Conservation (phyloP, 768 basidiomycete genomes). For the Hysterangium stoloniferum region DNA sequence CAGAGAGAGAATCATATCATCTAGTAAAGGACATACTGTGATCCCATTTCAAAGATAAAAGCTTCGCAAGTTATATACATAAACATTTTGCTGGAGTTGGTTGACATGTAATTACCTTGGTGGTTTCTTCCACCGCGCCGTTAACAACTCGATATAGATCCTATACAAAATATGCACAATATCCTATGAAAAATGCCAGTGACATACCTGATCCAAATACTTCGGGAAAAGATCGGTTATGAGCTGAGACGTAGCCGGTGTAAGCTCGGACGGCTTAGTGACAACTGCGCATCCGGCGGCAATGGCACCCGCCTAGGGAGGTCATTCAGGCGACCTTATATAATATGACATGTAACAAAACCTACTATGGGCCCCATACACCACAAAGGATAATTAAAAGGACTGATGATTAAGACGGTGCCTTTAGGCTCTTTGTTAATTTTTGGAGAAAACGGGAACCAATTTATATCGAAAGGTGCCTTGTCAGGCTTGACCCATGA, state of each 20-base stretch:
- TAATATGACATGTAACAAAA: not conserved
- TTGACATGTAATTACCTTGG: not conserved
- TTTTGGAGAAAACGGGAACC: slow-evolving; percentile 15
- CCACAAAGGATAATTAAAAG: slow-evolving; percentile 19
- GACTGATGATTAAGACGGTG: slow-evolving; percentile 17
- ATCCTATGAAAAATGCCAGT: not conserved
- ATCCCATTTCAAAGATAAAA: slow-evolving; percentile 65
- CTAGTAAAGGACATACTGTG: slow-evolving; percentile 34
- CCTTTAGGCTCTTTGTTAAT: slow-evolving; percentile 22
- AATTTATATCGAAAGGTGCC: slow-evolving; percentile 16
- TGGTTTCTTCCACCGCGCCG: slow-evolving; percentile 15
- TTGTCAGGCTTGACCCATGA: slow-evolving; percentile 22
- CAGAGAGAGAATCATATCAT: slow-evolving; percentile 11
- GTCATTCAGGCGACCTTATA: no score
- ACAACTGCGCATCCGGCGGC: slow-evolving; percentile 20
- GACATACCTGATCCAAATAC: slow-evolving; percentile 19
- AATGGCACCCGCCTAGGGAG: slow-evolving; percentile 20
- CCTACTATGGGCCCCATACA: not conserved
- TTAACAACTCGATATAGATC: slow-evolving; percentile 14
- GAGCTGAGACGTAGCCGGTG: slow-evolving; percentile 14
- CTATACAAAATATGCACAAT: not conserved
- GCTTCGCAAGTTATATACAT: slow-evolving; percentile 19
- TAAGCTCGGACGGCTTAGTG: slow-evolving; percentile 21
- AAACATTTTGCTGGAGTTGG: not conserved
- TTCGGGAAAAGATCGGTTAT: slow-evolving; percentile 19